Percentiles rank a stretch among this genome's conserved stretches.
These are phyloP conservation scores for Dalbergia oliveri DNA, from an alignment of 306 rosid genomes.

Conservation along the genomic window DNA sequence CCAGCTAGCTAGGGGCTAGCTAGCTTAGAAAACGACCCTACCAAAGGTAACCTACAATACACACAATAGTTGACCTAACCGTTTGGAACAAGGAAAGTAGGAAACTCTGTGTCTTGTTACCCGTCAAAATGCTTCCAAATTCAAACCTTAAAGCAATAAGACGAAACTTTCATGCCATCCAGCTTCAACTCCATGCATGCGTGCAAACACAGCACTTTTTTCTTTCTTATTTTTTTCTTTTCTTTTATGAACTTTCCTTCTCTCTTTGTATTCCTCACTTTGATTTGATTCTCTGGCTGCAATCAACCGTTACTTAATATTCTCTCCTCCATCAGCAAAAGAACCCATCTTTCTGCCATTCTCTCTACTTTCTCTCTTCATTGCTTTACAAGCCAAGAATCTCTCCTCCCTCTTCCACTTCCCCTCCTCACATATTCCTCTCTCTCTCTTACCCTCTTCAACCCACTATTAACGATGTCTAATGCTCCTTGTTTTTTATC, in stretches of 20 bases:
- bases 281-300: constrained; percentile 45
- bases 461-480: constrained; percentile 66
- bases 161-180: constrained; percentile 23
- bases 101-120: not conserved
- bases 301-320: constrained; percentile 69
- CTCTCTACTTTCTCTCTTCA: constrained; percentile 53
- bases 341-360: constrained; percentile 53
- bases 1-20: not conserved
- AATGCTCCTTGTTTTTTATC: constrained; percentile 50
- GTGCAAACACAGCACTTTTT: constrained; percentile 39
- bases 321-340: constrained; percentile 62
- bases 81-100: not conserved
- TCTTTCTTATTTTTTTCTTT: not conserved
- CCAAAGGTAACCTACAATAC: not conserved
- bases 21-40: not conserved
- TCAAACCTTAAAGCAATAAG: constrained; percentile 22
- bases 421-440: constrained; percentile 70
- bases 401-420: constrained; percentile 58
- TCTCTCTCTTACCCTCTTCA: constrained; percentile 29
- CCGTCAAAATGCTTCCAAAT: constrained; percentile 45
- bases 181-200: constrained; percentile 46
- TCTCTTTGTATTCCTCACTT: not conserved
- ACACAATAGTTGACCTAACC: constrained; percentile 40
- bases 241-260: not conserved
- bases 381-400: constrained; percentile 92